These are phyloP conservation scores for Ashbya aceris DNA, from an alignment of 1,139 yeast genomes.

Conservation along the genomic window DNA sequence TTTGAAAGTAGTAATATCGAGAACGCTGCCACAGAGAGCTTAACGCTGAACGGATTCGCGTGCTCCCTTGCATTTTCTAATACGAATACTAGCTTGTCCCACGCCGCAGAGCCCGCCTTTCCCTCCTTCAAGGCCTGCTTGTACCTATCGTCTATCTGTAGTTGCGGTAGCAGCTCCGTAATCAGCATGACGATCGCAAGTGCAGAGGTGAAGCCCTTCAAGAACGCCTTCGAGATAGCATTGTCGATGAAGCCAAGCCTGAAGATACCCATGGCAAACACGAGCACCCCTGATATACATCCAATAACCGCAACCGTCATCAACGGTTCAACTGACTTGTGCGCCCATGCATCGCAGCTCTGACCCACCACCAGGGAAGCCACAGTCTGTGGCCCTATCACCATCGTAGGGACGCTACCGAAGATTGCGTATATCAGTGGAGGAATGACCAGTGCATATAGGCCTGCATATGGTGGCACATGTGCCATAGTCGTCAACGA, in stretches of 20 bases:
- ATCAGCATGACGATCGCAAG: slow-evolving; percentile 89
- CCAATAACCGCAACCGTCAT: slow-evolving; percentile 57
- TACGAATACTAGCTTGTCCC: slow-evolving; percentile 58
- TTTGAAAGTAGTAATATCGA: slow-evolving; percentile 36
- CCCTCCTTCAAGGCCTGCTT: slow-evolving; percentile 31
- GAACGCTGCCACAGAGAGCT: slow-evolving; percentile 45
- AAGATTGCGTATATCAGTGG: slow-evolving; percentile 74
- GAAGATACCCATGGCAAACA: slow-evolving; percentile 69
- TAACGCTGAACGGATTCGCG: slow-evolving; percentile 43
- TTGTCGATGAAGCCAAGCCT: slow-evolving; percentile 86
- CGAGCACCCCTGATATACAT: slow-evolving; percentile 65
- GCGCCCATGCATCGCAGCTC: slow-evolving; percentile 53
- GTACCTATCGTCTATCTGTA: slow-evolving; percentile 47
- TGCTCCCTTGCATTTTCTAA: slow-evolving; percentile 33
- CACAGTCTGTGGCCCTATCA: slow-evolving; percentile 95
- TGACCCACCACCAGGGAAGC: slow-evolving; percentile 87
- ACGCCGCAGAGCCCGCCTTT: slow-evolving; percentile 39
- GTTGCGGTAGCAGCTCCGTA: slow-evolving; percentile 62
- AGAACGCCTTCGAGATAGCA: slow-evolving; percentile 69
- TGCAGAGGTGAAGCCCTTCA: slow-evolving; percentile 85
- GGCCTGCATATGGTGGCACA: slow-evolving; percentile 81
- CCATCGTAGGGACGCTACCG: slow-evolving; percentile 94
- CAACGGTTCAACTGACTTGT: slow-evolving; percentile 14
- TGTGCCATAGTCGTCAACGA: slow-evolving; percentile 88
- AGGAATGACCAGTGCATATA: slow-evolving; percentile 71